phyloP scores from a whole-genome alignment of 1,284 basidiomycete species.

The Peniophora sp. region DNA sequence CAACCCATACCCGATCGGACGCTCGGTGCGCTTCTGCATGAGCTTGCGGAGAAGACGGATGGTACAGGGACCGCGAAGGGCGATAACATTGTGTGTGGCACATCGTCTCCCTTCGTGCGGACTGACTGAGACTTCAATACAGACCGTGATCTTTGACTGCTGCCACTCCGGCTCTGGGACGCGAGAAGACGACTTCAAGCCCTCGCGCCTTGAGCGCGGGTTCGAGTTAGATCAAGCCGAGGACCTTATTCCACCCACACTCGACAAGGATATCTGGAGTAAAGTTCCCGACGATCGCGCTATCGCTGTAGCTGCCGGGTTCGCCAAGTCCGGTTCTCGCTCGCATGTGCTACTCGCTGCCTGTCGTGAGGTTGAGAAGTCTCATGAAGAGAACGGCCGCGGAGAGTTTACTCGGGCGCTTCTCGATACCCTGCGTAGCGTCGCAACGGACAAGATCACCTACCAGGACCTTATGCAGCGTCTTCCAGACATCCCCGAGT shows the following conservation, averaged over 20 bases:
- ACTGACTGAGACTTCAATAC: background rate
- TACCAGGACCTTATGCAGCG: conserved; percentile 24
- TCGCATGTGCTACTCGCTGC: conserved; percentile 30
- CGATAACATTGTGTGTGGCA: conserved; percentile 24
- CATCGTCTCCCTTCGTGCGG: background rate
- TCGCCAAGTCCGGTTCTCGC: conserved; percentile 15
- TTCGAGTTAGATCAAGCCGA: conserved; percentile 3
- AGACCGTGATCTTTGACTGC: conserved; percentile 33
- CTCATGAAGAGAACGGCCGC: conserved; percentile 18
- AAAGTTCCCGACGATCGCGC: conserved; percentile 7
- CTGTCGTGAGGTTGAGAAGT: conserved; percentile 21
- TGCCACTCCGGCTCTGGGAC: conserved; percentile 26
- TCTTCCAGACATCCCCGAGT: conserved; percentile 22
- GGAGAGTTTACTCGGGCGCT: conserved; percentile 24
- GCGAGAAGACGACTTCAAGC: conserved; percentile 1
- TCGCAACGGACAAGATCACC: conserved; percentile 17
- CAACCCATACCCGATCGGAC: conserved; percentile 18
- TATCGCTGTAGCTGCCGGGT: conserved; percentile 11
- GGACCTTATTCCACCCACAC: conserved; percentile 13
- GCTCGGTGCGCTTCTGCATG: conserved; percentile 5
- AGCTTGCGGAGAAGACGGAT: too few species aligned
- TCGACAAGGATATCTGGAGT: conserved; percentile 15
- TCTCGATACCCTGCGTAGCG: conserved; percentile 16
- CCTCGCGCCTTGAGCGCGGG: conserved; percentile 13
- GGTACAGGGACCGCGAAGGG: conserved; percentile 14